Conservation (phyloP, 345 rosid species). For the Capsella bursapastoris region DNA sequence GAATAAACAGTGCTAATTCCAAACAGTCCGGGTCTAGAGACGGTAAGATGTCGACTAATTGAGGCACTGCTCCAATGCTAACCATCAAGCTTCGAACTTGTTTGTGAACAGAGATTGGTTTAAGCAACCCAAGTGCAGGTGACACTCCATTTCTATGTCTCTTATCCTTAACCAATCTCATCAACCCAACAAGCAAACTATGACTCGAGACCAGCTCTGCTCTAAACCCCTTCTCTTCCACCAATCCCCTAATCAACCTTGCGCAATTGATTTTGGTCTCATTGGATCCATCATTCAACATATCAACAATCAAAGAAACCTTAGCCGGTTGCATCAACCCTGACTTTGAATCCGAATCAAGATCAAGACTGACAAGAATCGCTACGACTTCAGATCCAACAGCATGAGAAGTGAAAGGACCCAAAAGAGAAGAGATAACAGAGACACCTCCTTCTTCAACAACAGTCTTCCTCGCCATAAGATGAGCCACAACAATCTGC, state of each 20-base stretch:
- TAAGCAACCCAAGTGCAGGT: conserved; percentile 58
- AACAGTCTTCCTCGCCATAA: conserved; percentile 58
- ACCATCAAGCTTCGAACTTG: conserved; percentile 54
- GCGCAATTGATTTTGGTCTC: conserved; percentile 73
- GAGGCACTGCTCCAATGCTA: conserved; percentile 65
- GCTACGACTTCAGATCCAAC: conserved; percentile 80
- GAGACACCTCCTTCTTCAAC: conserved; percentile 56
- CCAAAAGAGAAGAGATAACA: conserved; percentile 55
- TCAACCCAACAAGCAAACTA: conserved; percentile 66
- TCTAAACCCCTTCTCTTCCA: conserved; percentile 53
- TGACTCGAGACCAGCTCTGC: conserved; percentile 60
- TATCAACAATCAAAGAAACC: conserved; percentile 71
- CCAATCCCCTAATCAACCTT: conserved; percentile 57
- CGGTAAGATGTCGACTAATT: conserved; percentile 58
- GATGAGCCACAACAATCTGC: conserved; percentile 55
- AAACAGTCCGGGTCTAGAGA: conserved; percentile 53
- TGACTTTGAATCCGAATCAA: conserved; percentile 56
- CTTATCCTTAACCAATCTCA: conserved; percentile 67
- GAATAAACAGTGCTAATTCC: conserved; percentile 57
- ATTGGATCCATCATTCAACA: conserved; percentile 72
- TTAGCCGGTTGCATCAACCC: conserved; percentile 71
- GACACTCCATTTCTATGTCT: conserved; percentile 54
- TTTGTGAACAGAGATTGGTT: conserved; percentile 50
- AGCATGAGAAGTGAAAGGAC: conserved; percentile 74
- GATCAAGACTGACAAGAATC: conserved; percentile 66